phyloP scores from a whole-genome alignment of 108 stramenopile genomes.

The Skeletonema costatum region DNA sequence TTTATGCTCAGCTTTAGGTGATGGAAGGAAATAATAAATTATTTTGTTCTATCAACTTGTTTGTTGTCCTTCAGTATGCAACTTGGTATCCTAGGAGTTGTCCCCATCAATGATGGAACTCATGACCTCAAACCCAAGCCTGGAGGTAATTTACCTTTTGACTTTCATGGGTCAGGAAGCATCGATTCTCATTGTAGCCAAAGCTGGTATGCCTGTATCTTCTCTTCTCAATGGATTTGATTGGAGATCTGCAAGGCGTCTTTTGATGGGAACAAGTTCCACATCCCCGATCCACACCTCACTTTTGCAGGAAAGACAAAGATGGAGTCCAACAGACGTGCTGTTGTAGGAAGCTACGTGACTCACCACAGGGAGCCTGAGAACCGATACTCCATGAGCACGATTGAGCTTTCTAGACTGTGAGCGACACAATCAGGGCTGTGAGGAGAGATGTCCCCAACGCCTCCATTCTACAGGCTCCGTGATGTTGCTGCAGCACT shows the following conservation, averaged over 20 bases:
- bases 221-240: slow-evolving; percentile 7
- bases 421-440: not conserved
- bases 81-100: not conserved
- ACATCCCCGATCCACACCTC: slow-evolving; percentile 29
- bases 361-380: not conserved
- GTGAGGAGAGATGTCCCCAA: slow-evolving; percentile 12
- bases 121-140: slow-evolving; percentile 26
- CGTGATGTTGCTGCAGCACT: slow-evolving; percentile 6
- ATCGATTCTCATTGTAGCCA: slow-evolving; percentile 20
- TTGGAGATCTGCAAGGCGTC: slow-evolving; percentile 20
- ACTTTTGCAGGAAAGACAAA: slow-evolving; percentile 18
- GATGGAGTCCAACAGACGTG: slow-evolving; percentile 20
- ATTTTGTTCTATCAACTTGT: too few relatives aligned
- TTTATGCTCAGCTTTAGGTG: too few relatives aligned
- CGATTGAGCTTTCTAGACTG: not conserved
- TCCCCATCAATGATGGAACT: not conserved
- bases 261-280: slow-evolving; percentile 24
- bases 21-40: too few relatives aligned
- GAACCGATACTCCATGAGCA: not conserved
- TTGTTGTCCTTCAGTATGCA: not conserved
- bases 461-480: slow-evolving; percentile 13
- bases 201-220: not conserved
- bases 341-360: slow-evolving; percentile 16
- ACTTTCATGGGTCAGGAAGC: not conserved
- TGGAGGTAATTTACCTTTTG: slow-evolving; percentile 15